Percentiles rank a stretch among this genome's conserved stretches.
phyloP scores from a whole-genome alignment of 441 rosid genomes.

The Populus hybrid region DNA sequence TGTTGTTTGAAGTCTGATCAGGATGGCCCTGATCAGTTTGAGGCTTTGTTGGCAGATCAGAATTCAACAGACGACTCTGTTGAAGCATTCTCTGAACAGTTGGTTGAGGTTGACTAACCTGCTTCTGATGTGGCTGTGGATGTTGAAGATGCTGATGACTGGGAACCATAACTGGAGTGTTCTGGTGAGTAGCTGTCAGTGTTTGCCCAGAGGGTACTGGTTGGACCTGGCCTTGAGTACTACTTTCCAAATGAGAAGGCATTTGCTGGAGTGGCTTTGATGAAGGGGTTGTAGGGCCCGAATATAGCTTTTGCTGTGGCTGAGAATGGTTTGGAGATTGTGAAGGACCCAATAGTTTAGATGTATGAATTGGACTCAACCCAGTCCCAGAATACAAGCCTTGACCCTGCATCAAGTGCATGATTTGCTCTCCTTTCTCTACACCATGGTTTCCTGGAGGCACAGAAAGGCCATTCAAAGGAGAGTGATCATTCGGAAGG shows the following conservation, averaged over 20 bases:
- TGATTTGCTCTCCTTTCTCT: constrained; percentile 67
- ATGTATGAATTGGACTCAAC: constrained; percentile 46
- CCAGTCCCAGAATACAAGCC: constrained; percentile 57
- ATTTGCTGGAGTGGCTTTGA: constrained; percentile 57
- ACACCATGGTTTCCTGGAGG: constrained; percentile 56
- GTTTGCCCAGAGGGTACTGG: constrained; percentile 46
- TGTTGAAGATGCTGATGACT: constrained; percentile 65
- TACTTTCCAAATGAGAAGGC: constrained; percentile 59
- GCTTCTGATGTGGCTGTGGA: constrained; percentile 59
- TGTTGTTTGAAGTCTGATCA: constrained; percentile 36
- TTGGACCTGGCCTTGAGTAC: constrained; percentile 56
- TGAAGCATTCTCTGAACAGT: constrained; percentile 58
- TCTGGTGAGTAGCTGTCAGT: constrained; percentile 40
- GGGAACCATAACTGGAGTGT: constrained; percentile 45
- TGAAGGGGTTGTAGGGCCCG: constrained; percentile 41
- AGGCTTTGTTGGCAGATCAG: constrained; percentile 52
- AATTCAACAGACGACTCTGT: constrained; percentile 50
- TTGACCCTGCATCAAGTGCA: constrained; percentile 64
- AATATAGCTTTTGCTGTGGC: constrained; percentile 37
- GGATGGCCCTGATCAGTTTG: constrained; percentile 50
- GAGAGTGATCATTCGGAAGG: constrained; percentile 61
- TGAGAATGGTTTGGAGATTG: constrained; percentile 34
- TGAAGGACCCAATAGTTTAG: constrained; percentile 57
- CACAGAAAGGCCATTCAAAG: constrained; percentile 60
- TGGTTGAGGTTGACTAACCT: constrained; percentile 52